Base-by-base conservation (phyloP, 768 basidiomycete species). In the Tulasnella sp. region DNA sequence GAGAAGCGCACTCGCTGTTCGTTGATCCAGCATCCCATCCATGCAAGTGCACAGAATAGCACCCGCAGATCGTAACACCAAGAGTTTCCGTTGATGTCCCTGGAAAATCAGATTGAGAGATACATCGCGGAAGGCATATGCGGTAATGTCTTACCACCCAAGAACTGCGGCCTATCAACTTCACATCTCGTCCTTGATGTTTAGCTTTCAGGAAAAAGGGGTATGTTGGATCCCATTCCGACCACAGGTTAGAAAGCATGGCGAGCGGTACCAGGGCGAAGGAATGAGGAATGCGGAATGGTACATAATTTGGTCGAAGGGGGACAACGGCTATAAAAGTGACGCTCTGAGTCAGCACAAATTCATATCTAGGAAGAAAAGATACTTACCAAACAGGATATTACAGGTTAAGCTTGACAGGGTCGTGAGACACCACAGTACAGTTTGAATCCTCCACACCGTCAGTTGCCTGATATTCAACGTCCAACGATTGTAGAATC, bases 211-310 rank as follows among this genome's bases (percentile, higher is more conserved):
- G 75, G 67, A 8, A 73, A 68, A 20, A 72, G 65, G 57, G 44
- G 63, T 88, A 89, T 16, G 83, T 83, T 10, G 87, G 89, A 61
- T 93, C 79, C 90, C 90, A 93, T 1, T 73, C 77, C 0, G 78
- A 78, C 81, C 89, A 92, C 5, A 81, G 59, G 13, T 90, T 60
- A 16, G 88, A 88, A 13, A 76, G 9, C 0, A 79, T 4, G 19
- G 4, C 9, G 13, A 37, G 22, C 7, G 43, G 44, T 31, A 37
- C 13, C 29, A 56, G 22, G 4, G 27, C 12, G 37, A 25, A 70
- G 65, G 16, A 83, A 37, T 3, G 69, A 25, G 2, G 83, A 78
- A 45, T 43, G 35, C 29, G 16, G 35, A 46, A 42, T 37, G 37
- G 50, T 33, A 41, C 46, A 41, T 45, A 44, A 22, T 19, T 43